These are phyloP conservation scores for Flagelloscypha sp. DNA, from an alignment of 768 basidiomycete species.

Conservation along the genomic window DNA sequence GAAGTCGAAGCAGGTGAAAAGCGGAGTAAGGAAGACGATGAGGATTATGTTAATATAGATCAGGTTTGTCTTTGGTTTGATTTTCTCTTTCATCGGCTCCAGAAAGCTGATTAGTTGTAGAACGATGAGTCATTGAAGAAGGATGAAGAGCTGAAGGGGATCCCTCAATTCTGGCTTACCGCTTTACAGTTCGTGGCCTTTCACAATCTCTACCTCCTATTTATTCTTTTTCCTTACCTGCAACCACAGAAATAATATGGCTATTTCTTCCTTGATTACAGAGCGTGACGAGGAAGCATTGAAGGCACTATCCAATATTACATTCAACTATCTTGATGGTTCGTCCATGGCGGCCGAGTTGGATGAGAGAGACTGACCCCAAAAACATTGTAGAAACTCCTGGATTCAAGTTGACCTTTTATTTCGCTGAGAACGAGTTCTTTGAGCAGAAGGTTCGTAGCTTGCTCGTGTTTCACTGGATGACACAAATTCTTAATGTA, in stretches of 20 bases:
- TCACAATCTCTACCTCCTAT: too few relatives aligned
- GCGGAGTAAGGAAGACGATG: constrained; percentile 67
- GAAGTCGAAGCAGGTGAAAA: constrained; percentile 80
- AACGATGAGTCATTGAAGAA: constrained; percentile 36
- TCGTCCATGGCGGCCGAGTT: too few relatives aligned
- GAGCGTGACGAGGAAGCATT: constrained; percentile 87
- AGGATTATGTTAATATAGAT: constrained; percentile 54
- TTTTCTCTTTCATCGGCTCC: too few relatives aligned
- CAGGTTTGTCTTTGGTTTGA: too few relatives aligned
- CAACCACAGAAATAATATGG: constrained; percentile 85
- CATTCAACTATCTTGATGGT: constrained; percentile 65
- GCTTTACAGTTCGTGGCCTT: too few relatives aligned
- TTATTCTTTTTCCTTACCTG: too few relatives aligned
- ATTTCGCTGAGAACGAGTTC: constrained; percentile 76
- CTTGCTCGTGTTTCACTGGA: too few relatives aligned
- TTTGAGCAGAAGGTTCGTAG: constrained; percentile 89
- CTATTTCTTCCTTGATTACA: constrained; percentile 81
- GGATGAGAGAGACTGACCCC: too few relatives aligned
- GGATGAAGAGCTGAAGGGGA: constrained; percentile 39
- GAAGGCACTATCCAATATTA: constrained; percentile 73
- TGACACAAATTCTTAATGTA: too few relatives aligned
- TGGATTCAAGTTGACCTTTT: constrained; percentile 88
- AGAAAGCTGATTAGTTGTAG: too few relatives aligned
- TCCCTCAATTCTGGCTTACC: constrained; percentile 98
- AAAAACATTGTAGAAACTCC: too few relatives aligned